Conservation (phyloP, 2,329 filamentous ascomycete species). For the Cladosporium velox region DNA sequence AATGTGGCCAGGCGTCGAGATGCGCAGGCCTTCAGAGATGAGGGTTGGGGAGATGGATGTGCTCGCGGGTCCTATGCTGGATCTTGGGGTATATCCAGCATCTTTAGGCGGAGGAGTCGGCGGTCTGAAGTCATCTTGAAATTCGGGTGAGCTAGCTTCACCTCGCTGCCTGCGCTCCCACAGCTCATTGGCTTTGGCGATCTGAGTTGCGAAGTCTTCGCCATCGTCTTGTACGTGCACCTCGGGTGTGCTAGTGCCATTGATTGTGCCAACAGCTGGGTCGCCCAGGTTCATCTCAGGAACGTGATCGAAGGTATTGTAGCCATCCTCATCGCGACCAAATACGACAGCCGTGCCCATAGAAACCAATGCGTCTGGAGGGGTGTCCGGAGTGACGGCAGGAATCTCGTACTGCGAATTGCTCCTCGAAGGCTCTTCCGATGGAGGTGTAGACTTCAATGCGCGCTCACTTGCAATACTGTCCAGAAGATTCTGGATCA, state of each 20-base stretch:
- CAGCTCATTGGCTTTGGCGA: constrained; percentile 35
- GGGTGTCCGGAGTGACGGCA: constrained; percentile 37
- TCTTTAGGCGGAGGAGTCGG: constrained; percentile 49
- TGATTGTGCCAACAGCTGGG: not conserved
- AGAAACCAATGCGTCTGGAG: constrained; percentile 30
- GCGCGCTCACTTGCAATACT: constrained; percentile 30
- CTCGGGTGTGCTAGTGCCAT: not conserved
- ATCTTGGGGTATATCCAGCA: constrained; percentile 39
- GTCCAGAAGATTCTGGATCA: constrained; percentile 39
- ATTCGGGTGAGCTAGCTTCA: constrained; percentile 18
- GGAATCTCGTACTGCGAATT: constrained; percentile 33
- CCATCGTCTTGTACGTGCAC: constrained; percentile 25
- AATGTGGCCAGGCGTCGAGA: constrained; percentile 36
- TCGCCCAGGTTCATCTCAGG: not conserved
- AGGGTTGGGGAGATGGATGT: constrained; percentile 26
- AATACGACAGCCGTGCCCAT: constrained; percentile 37
- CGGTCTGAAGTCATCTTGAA: constrained; percentile 33
- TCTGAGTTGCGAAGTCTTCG: constrained; percentile 35
- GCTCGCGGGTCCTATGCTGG: constrained; percentile 34
- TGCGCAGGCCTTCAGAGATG: constrained; percentile 29
- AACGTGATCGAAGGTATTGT: not conserved
- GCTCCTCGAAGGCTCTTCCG: constrained; percentile 20
- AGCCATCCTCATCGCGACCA: constrained; percentile 8
- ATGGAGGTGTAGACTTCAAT: constrained; percentile 1
- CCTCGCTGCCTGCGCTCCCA: constrained; percentile 36